Conservation (phyloP, 2,329 filamentous ascomycete genomes). For the Aspergillus costaricaensis region DNA sequence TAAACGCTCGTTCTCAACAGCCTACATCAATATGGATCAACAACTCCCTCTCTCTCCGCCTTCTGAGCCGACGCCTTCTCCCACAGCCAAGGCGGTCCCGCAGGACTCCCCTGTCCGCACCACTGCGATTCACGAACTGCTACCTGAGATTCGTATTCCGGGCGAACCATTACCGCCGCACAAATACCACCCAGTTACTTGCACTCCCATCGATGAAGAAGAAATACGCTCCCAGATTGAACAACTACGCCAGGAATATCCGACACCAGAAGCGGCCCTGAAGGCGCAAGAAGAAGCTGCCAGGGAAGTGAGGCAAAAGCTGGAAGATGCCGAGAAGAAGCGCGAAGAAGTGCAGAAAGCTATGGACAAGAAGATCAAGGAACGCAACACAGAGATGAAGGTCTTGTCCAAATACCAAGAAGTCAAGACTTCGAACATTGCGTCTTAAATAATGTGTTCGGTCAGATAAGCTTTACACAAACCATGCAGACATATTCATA, state of each 20-base stretch:
- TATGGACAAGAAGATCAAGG: constrained; percentile 47
- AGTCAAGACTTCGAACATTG: constrained; percentile 36
- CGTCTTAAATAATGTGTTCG: constrained; percentile 22
- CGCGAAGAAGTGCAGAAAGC: constrained; percentile 42
- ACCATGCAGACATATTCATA: background rate
- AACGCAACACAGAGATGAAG: constrained; percentile 46
- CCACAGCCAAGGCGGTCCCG: constrained; percentile 27
- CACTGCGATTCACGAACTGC: constrained; percentile 41
- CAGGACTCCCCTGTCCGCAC: constrained; percentile 40
- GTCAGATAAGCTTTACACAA: background rate
- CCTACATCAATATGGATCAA: background rate
- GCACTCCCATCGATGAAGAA: constrained; percentile 34
- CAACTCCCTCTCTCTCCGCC: constrained; percentile 39
- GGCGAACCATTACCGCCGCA: constrained; percentile 35
- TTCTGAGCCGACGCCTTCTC: constrained; percentile 30
- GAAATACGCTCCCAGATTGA: constrained; percentile 35
- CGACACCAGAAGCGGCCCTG: constrained; percentile 36
- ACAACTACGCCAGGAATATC: constrained; percentile 39
- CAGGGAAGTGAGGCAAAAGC: constrained; percentile 39
- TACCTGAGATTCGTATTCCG: constrained; percentile 45
- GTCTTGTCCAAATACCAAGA: constrained; percentile 46
- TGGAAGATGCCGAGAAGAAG: constrained; percentile 42
- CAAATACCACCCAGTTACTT: constrained; percentile 43
- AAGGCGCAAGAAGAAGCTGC: constrained; percentile 42
- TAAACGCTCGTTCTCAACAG: background rate